Evolutionary conservation across 768 basidiomycete genomes (phyloP), one percentile per base, ranked within the genome.

Genomic region (Panaeolus cyanescens): DNA sequence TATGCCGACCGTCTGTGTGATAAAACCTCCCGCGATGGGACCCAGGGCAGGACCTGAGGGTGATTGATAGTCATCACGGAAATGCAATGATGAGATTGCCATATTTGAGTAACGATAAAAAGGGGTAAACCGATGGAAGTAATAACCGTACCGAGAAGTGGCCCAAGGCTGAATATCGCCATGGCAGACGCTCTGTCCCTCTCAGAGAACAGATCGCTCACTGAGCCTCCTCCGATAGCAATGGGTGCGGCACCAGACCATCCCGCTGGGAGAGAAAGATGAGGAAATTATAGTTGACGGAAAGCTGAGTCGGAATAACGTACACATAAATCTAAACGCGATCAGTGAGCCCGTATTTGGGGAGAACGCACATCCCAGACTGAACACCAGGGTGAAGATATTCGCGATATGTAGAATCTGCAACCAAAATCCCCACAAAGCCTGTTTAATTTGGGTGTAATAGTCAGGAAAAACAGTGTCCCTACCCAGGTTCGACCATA

Each of bases 401-500:
- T 89, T 91, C 17, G 75, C 74, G 22, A 89, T 79, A 67, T 91
- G 88, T 40, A 90, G 72, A 22, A 90, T 77, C 86, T 87, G 31
- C n/a, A 50, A 20, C 17, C 19, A 20, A 3, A 42, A 9, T 6
- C 37, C n/a, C n/a, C 9, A 42, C 40, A 25, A 5, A 3, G 10
- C 25, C 20, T 22, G 40, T 22, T 42, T 22, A 42, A 42, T 13
- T 8, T 42, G 40, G 30, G 63, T n/a, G 12, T 28, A 31, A 55
- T 39, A 36, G 36, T 37, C n/a, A 31, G 1, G 25, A 22, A 59
- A 54, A n/a, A 12, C 2, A 1, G 31, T 17, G 15, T n/a, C 67
- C 78, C 54, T 65, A 89, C 88, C 88, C 87, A 89, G 63, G 75
- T 79, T n/a, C 90, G 83, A 1, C 89, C 88, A 63, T 85, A 89